Percentiles rank a stretch among this genome's conserved stretches.
Evolutionary conservation across 805 yeast species (phyloP).

Genomic region (Ascoidea rubescens): DNA sequence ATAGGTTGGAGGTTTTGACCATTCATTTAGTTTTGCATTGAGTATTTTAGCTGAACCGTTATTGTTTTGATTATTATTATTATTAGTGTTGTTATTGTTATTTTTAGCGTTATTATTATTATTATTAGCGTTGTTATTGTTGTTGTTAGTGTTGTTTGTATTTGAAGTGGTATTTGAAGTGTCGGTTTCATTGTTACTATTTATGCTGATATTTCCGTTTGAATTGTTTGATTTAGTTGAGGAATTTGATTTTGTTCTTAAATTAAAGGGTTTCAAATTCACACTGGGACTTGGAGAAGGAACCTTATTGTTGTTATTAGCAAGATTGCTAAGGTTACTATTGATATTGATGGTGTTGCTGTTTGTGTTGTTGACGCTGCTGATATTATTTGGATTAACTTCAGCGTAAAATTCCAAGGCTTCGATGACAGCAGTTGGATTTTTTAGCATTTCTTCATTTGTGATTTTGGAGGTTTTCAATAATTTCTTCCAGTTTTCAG

Average conservation of each 20-base stretch:
- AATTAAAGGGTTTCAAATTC: no score
- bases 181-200: slow-evolving; percentile 1
- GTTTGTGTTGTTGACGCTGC: no score
- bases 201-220: slow-evolving; percentile 8
- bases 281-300: no score
- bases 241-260: no score
- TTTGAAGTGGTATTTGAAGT: no score
- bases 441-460: slow-evolving; percentile 79
- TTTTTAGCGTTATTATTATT: not conserved
- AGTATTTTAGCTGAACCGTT: slow-evolving; percentile 3
- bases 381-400: no score
- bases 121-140: not conserved
- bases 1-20: slow-evolving; percentile 23
- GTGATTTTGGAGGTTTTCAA: slow-evolving; percentile 82
- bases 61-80: slow-evolving; percentile 9
- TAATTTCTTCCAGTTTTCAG: slow-evolving; percentile 83
- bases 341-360: no score
- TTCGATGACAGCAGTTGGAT: slow-evolving; percentile 91
- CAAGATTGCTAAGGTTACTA: no score
- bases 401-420: slow-evolving; percentile 50
- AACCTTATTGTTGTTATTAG: no score
- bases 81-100: slow-evolving; percentile 1
- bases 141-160: not conserved
- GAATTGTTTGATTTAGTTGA: slow-evolving; percentile 6
- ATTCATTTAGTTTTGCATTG: slow-evolving; percentile 24